Conservation (phyloP, 1,284 basidiomycete genomes). For the Sporisorium sorghi region DNA sequence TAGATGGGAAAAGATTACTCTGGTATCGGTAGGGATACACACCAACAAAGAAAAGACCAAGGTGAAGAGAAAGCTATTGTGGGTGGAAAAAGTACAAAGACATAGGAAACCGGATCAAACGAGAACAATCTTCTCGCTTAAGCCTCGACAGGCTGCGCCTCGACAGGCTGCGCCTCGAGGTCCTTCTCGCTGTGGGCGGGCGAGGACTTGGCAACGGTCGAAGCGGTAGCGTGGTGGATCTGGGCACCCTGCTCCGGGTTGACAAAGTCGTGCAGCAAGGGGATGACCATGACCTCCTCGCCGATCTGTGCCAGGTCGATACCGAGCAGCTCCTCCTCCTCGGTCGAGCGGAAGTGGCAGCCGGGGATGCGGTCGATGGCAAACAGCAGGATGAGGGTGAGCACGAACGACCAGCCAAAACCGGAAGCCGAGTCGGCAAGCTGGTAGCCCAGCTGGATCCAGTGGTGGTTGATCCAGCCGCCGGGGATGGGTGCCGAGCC, state of each 20-base stretch:
- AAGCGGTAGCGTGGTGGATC: constrained; percentile 18
- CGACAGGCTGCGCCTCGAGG: constrained; percentile 19
- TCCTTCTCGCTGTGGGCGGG: constrained; percentile 43
- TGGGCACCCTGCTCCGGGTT: constrained; percentile 35
- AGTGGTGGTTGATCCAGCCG: constrained; percentile 91
- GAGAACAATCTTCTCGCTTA: neutral
- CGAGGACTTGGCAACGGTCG: constrained; percentile 27
- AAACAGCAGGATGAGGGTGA: constrained; percentile 81
- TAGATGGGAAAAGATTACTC: neutral
- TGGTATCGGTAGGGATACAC: constrained; percentile 1
- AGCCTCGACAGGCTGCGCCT: neutral
- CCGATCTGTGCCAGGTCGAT: constrained; percentile 94
- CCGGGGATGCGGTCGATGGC: constrained; percentile 92
- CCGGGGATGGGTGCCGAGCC: constrained; percentile 71
- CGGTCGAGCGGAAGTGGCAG: constrained; percentile 80
- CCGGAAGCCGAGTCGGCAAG: constrained; percentile 78
- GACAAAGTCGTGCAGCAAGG: constrained; percentile 31
- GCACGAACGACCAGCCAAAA: constrained; percentile 63
- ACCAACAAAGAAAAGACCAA: neutral
- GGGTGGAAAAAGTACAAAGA: neutral
- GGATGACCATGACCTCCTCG: constrained; percentile 72
- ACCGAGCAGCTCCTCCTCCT: constrained; percentile 89
- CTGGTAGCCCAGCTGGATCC: constrained; percentile 80
- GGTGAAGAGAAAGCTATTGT: neutral
- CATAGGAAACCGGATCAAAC: neutral